phyloP scores from a whole-genome alignment of 768 basidiomycete species.

The Pisolithus orientalis region DNA sequence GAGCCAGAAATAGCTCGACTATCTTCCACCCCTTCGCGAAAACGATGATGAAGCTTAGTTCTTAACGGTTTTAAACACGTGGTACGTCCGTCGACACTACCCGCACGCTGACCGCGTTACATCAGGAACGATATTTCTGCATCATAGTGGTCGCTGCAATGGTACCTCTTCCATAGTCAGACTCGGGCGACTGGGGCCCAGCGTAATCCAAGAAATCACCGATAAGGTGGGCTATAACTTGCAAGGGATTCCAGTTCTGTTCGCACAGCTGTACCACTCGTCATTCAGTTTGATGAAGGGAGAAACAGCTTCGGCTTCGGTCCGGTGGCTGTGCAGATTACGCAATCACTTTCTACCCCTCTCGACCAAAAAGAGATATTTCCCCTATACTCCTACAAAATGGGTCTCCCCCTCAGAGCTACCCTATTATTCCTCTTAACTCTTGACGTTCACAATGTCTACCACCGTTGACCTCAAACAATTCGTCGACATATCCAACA shows the following conservation, averaged over 20 bases:
- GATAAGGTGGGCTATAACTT: slow-evolving; percentile 65
- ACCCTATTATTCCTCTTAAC: no score
- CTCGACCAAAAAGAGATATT: no score
- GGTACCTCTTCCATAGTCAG: slow-evolving; percentile 72
- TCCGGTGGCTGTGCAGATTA: no score
- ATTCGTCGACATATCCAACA: no score
- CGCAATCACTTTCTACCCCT: no score
- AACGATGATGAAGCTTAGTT: slow-evolving; percentile 86
- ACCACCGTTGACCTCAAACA: no score
- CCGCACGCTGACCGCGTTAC: background rate
- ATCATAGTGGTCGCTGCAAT: slow-evolving; percentile 56
- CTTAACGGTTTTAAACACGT: slow-evolving; percentile 82
- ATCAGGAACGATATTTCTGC: background rate
- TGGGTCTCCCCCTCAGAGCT: no score
- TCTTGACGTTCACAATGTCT: no score
- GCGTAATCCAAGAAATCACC: slow-evolving; percentile 80
- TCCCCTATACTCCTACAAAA: no score
- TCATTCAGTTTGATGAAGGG: slow-evolving; percentile 74
- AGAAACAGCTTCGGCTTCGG: no score
- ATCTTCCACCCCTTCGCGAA: slow-evolving; percentile 65
- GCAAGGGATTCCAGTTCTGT: slow-evolving; percentile 81
- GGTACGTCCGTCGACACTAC: slow-evolving; percentile 25
- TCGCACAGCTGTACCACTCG: slow-evolving; percentile 56
- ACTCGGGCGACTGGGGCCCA: slow-evolving; percentile 44
- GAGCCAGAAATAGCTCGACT: no score